These are phyloP conservation scores for Aspergillus heteromorphus DNA, from an alignment of 495 filamentous ascomycete genomes.

Conservation along the genomic window DNA sequence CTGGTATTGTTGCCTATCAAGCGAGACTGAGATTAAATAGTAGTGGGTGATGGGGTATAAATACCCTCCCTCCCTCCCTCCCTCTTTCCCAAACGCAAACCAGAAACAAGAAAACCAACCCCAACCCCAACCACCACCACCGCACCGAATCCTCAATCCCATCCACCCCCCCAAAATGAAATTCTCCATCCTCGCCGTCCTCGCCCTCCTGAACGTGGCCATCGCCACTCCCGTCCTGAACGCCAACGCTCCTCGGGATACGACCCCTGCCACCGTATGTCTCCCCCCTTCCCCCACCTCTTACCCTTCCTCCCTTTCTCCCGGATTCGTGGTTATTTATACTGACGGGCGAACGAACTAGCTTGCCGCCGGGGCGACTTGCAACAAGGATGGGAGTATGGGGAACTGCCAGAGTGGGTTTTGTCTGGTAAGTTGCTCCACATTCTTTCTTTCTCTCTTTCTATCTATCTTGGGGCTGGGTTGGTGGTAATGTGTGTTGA, in stretches of 20 bases:
- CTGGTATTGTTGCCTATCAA: too few species aligned
- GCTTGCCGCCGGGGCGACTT: background rate
- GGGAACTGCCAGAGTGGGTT: background rate
- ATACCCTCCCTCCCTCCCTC: background rate
- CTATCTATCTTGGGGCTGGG: background rate
- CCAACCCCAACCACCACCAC: background rate
- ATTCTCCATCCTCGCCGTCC: background rate
- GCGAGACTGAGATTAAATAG: too few species aligned
- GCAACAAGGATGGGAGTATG: background rate
- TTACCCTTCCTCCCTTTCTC: too few species aligned
- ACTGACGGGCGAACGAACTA: background rate
- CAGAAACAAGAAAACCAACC: too few species aligned
- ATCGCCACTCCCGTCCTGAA: background rate
- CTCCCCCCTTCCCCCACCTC: background rate
- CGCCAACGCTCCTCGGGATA: background rate
- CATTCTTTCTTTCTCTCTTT: background rate
- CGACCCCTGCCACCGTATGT: too few species aligned
- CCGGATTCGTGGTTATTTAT: too few species aligned
- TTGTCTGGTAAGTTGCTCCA: background rate
- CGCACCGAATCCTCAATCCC: background rate
- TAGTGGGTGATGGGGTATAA: background rate
- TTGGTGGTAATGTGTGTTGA: background rate
- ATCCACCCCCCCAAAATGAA: background rate
- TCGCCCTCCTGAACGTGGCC: background rate
- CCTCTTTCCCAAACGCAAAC: too few species aligned